Conservation (phyloP, 176 grass and related monocot genomes). For the Ananas comosus region DNA sequence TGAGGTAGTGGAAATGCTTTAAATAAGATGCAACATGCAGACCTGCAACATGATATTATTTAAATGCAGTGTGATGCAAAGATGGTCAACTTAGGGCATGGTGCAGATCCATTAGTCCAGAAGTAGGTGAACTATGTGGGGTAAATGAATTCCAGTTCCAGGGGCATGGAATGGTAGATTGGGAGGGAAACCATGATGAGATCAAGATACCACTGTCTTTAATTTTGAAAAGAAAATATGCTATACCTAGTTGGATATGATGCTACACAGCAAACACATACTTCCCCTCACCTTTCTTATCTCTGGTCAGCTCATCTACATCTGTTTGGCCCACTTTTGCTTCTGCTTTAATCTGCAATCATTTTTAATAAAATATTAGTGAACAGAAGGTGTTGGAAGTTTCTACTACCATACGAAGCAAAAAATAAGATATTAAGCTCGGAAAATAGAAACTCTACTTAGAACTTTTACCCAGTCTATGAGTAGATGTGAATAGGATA, state of each 20-base stretch:
- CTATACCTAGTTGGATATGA: no score
- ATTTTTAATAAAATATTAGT: no score
- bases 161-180: conserved; percentile 4
- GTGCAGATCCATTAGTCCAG: neutral
- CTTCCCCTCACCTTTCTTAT: neutral
- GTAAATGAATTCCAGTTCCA: neutral
- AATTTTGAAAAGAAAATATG: conserved; percentile 3
- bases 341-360: no score
- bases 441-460: no score
- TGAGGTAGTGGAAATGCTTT: conserved; percentile 10
- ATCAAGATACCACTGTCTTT: neutral
- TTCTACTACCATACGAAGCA: no score
- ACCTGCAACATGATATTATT: neutral
- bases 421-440: no score
- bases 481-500: no score
- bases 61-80: neutral
- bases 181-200: neutral
- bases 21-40: conserved; percentile 22
- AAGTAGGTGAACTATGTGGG: neutral
- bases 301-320: neutral
- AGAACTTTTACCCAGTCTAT: no score
- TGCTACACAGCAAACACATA: neutral
- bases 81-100: conserved; percentile 28
- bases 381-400: no score
- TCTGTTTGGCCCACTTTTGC: no score